Evolutionary conservation across 1,284 basidiomycete species (phyloP), one percentile per base, ranked within the genome.

Genomic region (Papiliotrema nemorosa): DNA sequence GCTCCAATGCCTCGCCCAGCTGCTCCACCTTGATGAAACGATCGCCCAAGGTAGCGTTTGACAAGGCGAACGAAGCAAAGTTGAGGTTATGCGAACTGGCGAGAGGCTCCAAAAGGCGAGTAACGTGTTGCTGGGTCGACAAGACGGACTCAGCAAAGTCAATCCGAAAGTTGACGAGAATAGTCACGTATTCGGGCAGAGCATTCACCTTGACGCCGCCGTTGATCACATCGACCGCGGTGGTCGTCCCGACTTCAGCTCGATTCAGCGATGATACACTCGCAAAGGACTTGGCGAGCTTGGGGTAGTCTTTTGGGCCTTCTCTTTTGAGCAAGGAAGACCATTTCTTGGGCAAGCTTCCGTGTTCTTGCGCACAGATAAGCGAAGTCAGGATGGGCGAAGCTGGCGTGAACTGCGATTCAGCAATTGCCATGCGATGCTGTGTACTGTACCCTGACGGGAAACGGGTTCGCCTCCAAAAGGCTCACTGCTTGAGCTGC

Each of bases 381-480:
- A 80, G 62, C 21, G 64, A 66, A 3, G 69, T 69, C 9, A 79
- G 60, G 21, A 74, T 64, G 0, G 79, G 78, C 6, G 70, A 76
- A 7, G 62, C 59, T 3, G 69, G 49, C 0, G 66, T 63, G 34
- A 79, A 64, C 62, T 66, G 39, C 10, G 3, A 22, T 50, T 24
- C 52, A 44, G 29, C 16, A 5, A 42, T 3, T 20, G 16, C 27
- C 10, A 24, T 3, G 12, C 21, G 16, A 43, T 21, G 2, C 12
- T n/a, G 21, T 33, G 31, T 54, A n/a, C n/a, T n/a, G n/a, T 36
- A 73, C 63, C 44, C 63, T 60, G 29, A 61, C 55, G 2, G 61
- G 56, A 66, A 73, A 73, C 0, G 76, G 75, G 47, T 76, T 60
- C 3, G 62, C 60, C 49, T 79, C 77, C 29, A 79, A 61, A 0